These are phyloP conservation scores for Pseudogymnoascus sp. DNA, from an alignment of 2,329 filamentous ascomycete genomes.

Conservation along the genomic window DNA sequence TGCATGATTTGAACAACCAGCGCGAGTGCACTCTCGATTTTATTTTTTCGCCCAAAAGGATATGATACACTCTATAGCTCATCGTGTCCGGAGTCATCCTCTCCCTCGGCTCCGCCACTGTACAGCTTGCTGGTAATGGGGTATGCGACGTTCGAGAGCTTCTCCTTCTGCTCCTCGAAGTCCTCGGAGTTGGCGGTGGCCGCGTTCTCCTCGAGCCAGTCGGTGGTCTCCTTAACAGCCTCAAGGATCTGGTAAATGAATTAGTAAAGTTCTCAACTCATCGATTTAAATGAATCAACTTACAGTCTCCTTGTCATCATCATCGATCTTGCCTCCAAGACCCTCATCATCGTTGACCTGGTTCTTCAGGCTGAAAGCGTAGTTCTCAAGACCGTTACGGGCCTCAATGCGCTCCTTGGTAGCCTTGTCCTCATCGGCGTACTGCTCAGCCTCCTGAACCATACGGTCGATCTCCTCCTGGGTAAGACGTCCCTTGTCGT, in stretches of 20 bases:
- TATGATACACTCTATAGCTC: slow-evolving; percentile 55
- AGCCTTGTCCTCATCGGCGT: slow-evolving; percentile 98
- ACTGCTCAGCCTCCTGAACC: slow-evolving; percentile 97
- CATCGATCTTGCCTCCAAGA: slow-evolving; percentile 95
- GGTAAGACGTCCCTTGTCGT: slow-evolving; percentile 96
- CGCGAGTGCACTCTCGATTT: not conserved
- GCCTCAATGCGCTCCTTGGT: slow-evolving; percentile 95
- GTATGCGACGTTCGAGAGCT: slow-evolving; percentile 92
- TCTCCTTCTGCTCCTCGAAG: slow-evolving; percentile 99
- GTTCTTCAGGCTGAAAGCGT: slow-evolving; percentile 98
- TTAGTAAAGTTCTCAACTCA: slow-evolving; percentile 28
- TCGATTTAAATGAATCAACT: slow-evolving; percentile 30
- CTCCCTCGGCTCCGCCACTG: slow-evolving; percentile 52
- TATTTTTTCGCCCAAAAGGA: slow-evolving; percentile 9
- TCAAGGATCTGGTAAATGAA: slow-evolving; percentile 58
- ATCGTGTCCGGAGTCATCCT: slow-evolving; percentile 71
- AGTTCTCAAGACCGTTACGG: slow-evolving; percentile 96
- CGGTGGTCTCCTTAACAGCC: slow-evolving; percentile 90
- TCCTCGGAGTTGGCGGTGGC: slow-evolving; percentile 80
- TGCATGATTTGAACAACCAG: not conserved
- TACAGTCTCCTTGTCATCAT: slow-evolving; percentile 95
- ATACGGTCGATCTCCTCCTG: slow-evolving; percentile 98
- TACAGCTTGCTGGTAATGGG: slow-evolving; percentile 99
- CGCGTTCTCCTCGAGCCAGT: slow-evolving; percentile 96
- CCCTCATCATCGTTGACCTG: slow-evolving; percentile 95